phyloP scores from a whole-genome alignment of 345 rosid genomes.

The Murraya koenigii region DNA sequence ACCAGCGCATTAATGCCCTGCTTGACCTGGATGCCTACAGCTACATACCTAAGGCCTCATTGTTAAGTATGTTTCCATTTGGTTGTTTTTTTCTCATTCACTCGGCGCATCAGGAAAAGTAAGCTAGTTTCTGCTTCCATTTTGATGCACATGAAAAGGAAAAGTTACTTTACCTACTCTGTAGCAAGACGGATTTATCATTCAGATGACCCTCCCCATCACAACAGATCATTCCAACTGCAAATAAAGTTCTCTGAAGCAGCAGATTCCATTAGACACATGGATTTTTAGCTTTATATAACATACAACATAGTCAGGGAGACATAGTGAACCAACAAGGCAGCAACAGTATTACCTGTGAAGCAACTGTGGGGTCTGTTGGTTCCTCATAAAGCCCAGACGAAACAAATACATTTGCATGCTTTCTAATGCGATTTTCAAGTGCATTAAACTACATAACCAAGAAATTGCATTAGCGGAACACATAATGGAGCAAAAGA shows the following conservation, averaged over 20 bases:
- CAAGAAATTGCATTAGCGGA: slow-evolving; percentile 14
- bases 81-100: too few species aligned
- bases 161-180: slow-evolving; percentile 65
- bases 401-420: slow-evolving; percentile 51
- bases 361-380: slow-evolving; percentile 82
- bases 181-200: slow-evolving; percentile 79
- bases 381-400: slow-evolving; percentile 73
- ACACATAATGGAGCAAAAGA: slow-evolving; percentile 11
- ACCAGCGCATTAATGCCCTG: background rate
- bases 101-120: background rate
- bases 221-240: slow-evolving; percentile 92
- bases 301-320: background rate
- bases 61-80: background rate
- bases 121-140: background rate
- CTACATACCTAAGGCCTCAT: background rate
- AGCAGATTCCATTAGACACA: slow-evolving; percentile 30
- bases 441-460: slow-evolving; percentile 59
- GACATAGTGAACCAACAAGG: slow-evolving; percentile 3
- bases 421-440: slow-evolving; percentile 61
- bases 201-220: slow-evolving; percentile 94
- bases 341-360: slow-evolving; percentile 54
- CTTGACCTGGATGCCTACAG: background rate
- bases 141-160: slow-evolving; percentile 6
- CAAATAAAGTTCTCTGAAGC: slow-evolving; percentile 72
- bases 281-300: slow-evolving; percentile 9